A percentile compares a stretch with the other conserved stretches of the same genome.
phyloP scores from a whole-genome alignment of 495 filamentous ascomycete species.

The Lasiosphaeris hirsuta region DNA sequence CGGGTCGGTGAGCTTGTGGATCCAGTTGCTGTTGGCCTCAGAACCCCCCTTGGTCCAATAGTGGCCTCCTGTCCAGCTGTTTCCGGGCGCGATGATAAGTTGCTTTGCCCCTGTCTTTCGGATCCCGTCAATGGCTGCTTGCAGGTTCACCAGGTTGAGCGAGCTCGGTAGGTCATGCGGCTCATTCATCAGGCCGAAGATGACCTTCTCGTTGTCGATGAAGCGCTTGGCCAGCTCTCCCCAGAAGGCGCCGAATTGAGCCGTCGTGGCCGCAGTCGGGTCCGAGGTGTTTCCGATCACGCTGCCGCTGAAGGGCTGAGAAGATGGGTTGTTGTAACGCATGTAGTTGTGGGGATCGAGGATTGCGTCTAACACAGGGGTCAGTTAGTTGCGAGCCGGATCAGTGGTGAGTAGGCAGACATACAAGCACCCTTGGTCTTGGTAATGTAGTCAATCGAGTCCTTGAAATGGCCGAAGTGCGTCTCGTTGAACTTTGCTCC shows the following conservation, averaged over 20 bases:
- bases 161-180: conserved; percentile 50
- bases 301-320: conserved; percentile 47
- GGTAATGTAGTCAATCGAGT: conserved; percentile 51
- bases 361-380: conserved; percentile 35
- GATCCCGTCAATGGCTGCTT: conserved; percentile 50
- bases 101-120: conserved; percentile 41
- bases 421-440: conserved; percentile 43
- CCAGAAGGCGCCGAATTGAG: conserved; percentile 52
- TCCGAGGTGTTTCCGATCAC: conserved; percentile 49
- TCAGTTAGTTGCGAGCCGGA: background rate
- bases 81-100: conserved; percentile 49
- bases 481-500: conserved; percentile 53
- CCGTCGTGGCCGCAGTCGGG: conserved; percentile 41
- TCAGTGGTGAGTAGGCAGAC: background rate
- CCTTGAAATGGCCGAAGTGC: conserved; percentile 47
- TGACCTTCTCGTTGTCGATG: conserved; percentile 47
- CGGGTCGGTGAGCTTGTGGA: conserved; percentile 46
- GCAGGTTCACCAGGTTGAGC: conserved; percentile 46
- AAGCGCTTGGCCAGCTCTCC: conserved; percentile 49
- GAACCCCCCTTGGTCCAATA: conserved; percentile 43
- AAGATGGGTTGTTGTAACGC: conserved; percentile 51
- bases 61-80: conserved; percentile 49
- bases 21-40: conserved; percentile 39
- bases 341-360: conserved; percentile 57
- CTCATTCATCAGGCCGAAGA: conserved; percentile 50